Evolutionary conservation across 2,329 filamentous ascomycete genomes (phyloP).

Genomic region (Lasiodiplodia theobromae): DNA sequence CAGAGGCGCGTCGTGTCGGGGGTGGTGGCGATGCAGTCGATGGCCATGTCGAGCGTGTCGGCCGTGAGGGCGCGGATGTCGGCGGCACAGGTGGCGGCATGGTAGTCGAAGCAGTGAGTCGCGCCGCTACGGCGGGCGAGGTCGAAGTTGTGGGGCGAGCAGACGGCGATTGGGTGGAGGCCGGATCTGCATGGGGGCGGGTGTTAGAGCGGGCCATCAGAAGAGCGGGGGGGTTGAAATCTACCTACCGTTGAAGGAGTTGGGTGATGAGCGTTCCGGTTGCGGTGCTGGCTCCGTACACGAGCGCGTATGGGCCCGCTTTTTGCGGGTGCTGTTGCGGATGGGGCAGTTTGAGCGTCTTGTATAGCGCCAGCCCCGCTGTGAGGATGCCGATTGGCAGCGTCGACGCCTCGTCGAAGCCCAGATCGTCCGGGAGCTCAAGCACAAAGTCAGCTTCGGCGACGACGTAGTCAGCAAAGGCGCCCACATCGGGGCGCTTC

Average conservation of each 20-base stretch:
- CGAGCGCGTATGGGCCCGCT: no score
- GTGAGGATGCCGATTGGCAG: background rate
- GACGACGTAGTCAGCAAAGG: constrained; percentile 14
- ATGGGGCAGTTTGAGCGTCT: constrained; percentile 39
- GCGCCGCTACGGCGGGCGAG: constrained; percentile 58
- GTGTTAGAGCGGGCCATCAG: background rate
- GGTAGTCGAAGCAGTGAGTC: constrained; percentile 59
- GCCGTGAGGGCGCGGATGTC: constrained; percentile 56
- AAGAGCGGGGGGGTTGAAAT: no score
- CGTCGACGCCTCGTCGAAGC: background rate
- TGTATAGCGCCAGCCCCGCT: constrained; percentile 22
- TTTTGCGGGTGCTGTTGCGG: background rate
- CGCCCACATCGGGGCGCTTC: background rate
- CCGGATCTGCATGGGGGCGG: constrained; percentile 37
- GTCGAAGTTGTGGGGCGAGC: constrained; percentile 57
- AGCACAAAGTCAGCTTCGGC: background rate
- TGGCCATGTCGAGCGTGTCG: constrained; percentile 47
- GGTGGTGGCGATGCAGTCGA: constrained; percentile 53
- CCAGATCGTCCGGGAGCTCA: background rate
- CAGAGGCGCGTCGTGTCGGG: constrained; percentile 46
- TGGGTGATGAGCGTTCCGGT: no score
- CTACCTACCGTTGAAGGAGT: no score
- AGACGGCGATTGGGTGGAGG: constrained; percentile 54
- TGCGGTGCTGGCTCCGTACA: no score
- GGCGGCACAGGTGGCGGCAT: constrained; percentile 45